Evolutionary conservation across 805 yeast species (phyloP).

Genomic region (Cephaloascus albidus): DNA sequence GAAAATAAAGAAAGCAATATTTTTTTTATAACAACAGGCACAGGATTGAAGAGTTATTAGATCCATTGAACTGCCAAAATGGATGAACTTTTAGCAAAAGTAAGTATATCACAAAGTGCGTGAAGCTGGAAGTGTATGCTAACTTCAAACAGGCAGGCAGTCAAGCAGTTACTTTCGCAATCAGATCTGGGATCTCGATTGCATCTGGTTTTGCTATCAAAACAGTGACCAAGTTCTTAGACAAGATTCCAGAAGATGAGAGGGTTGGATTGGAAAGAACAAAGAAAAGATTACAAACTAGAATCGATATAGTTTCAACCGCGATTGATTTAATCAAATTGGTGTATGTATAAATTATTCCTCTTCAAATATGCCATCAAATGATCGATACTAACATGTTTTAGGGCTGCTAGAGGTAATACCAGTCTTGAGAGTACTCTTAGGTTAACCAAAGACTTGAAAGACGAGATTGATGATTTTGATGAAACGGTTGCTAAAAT

Average conservation of each 20-base stretch:
- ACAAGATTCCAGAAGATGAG: constrained; percentile 45
- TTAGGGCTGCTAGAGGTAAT: constrained; percentile 46
- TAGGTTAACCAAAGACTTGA: constrained; percentile 43
- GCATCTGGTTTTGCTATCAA: constrained; percentile 69
- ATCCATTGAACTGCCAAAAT: too few species aligned
- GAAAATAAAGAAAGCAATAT: too few species aligned
- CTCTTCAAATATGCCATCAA: not conserved
- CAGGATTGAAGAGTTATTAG: too few species aligned
- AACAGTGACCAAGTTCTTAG: constrained; percentile 52
- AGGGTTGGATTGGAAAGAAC: constrained; percentile 30
- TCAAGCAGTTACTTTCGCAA: constrained; percentile 74
- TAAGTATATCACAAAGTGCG: constrained; percentile 1
- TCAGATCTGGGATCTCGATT: constrained; percentile 63
- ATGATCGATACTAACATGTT: not conserved
- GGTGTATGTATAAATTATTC: constrained; percentile 12
- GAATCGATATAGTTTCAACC: constrained; percentile 50
- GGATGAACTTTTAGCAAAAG: constrained; percentile 31
- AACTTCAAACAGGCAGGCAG: constrained; percentile 45
- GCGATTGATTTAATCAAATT: constrained; percentile 62
- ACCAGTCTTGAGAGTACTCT: constrained; percentile 47
- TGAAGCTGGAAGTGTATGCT: not conserved
- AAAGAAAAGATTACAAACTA: constrained; percentile 38
- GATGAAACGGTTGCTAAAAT: constrained; percentile 37
- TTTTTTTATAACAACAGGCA: too few species aligned
- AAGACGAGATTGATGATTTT: constrained; percentile 48